These are phyloP conservation scores for Mucor ambiguus DNA, from an alignment of 371 early-diverging fungal species.

Conservation along the genomic window DNA sequence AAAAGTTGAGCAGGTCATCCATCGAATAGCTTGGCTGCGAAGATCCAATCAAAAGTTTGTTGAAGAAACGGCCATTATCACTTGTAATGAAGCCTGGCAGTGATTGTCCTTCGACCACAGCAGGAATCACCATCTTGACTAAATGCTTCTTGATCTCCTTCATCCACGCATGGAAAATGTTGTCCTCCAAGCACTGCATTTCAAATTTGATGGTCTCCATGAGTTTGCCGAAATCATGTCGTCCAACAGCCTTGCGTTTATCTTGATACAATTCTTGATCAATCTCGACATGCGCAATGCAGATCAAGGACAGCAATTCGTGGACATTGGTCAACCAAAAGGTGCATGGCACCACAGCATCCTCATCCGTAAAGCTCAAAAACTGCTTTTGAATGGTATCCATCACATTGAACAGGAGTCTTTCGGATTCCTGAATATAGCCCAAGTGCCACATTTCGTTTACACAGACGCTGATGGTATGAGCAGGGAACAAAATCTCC, in stretches of 20 bases:
- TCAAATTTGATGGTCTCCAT: constrained; percentile 67
- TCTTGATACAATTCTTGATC: constrained; percentile 37
- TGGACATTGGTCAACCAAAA: constrained; percentile 97
- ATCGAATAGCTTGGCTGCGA: constrained; percentile 80
- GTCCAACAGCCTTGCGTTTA: constrained; percentile 28
- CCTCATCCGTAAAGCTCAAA: constrained; percentile 57
- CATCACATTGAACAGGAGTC: constrained; percentile 82
- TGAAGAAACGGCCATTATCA: constrained; percentile 85
- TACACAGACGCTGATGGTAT: constrained; percentile 82
- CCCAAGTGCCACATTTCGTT: constrained; percentile 86
- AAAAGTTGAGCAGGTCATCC: constrained; percentile 88
- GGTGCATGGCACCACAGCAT: constrained; percentile 63
- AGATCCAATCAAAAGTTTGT: constrained; percentile 73
- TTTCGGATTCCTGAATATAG: constrained; percentile 78
- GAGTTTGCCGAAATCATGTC: constrained; percentile 56
- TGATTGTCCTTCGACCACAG: constrained; percentile 92
- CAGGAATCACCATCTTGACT: constrained; percentile 90
- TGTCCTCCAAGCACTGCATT: constrained; percentile 69
- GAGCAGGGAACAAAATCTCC: constrained; percentile 93
- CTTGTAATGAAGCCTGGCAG: constrained; percentile 89
- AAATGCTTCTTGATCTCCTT: constrained; percentile 93
- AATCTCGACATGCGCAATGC: constrained; percentile 40
- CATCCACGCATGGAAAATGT: constrained; percentile 83
- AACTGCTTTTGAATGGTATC: constrained; percentile 79
- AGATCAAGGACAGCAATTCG: constrained; percentile 78